A percentile compares a stretch with the other conserved stretches of the same genome.
Conservation (phyloP, 768 basidiomycete species). For the Amanita exitialis region DNA sequence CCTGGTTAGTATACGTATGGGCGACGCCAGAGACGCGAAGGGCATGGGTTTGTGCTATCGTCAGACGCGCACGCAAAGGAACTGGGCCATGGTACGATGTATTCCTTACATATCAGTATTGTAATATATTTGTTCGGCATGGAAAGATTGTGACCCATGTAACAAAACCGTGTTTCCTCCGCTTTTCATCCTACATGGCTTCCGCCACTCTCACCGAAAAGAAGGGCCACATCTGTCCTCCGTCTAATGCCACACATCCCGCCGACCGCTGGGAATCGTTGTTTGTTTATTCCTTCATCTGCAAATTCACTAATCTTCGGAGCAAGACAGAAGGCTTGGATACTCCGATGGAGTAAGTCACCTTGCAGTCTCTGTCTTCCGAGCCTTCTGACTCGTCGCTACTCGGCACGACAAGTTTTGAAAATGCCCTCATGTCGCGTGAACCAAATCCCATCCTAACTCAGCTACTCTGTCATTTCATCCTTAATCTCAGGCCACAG, state of each 20-base stretch:
- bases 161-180: slow-evolving; percentile 20
- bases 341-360: slow-evolving; percentile 73
- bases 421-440: slow-evolving; percentile 64
- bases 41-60: slow-evolving; percentile 6
- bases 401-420: slow-evolving; percentile 48
- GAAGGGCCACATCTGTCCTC: slow-evolving; percentile 42
- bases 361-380: slow-evolving; percentile 12
- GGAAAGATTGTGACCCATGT: slow-evolving; percentile 24
- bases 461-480: slow-evolving; percentile 63
- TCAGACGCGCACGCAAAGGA: slow-evolving; percentile 3
- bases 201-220: slow-evolving; percentile 18
- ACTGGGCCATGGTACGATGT: slow-evolving; percentile 1
- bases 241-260: slow-evolving; percentile 63
- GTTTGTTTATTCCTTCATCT: slow-evolving; percentile 80
- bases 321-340: slow-evolving; percentile 72
- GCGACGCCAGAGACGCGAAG: slow-evolving; percentile 13
- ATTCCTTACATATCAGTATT: slow-evolving; percentile 17
- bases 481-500: slow-evolving; percentile 75
- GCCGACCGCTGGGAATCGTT: slow-evolving; percentile 79
- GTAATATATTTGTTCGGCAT: slow-evolving; percentile 43
- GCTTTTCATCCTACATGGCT: slow-evolving; percentile 23
- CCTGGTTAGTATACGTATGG: slow-evolving; percentile 54
- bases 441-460: slow-evolving; percentile 68
- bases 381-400: slow-evolving; percentile 16
- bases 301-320: slow-evolving; percentile 69